Evolutionary conservation across 1,284 basidiomycete genomes (phyloP).

Genomic region (Schizophyllum commune): DNA sequence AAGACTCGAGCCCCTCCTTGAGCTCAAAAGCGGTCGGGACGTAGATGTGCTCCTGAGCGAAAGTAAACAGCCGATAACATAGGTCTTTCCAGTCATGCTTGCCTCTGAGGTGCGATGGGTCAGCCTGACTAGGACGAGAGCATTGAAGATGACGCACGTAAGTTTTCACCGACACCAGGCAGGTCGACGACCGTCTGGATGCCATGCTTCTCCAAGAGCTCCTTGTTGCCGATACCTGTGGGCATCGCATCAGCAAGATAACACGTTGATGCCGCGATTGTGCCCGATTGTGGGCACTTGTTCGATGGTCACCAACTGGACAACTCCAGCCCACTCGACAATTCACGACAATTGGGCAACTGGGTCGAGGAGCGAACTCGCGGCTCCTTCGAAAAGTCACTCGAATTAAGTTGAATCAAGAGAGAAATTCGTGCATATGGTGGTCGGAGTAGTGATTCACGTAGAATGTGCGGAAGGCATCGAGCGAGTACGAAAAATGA

Average conservation of each 20-base stretch:
- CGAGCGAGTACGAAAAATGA: not conserved
- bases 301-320: no score
- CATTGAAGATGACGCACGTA: not conserved
- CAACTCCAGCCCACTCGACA: no score
- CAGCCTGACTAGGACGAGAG: not conserved
- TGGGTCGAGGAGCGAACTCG: no score
- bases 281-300: no score
- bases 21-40: not conserved
- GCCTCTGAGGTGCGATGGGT: not conserved
- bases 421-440: constrained; percentile 3
- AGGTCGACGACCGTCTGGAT: constrained; percentile 26
- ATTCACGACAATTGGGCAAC: no score
- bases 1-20: not conserved
- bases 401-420: no score
- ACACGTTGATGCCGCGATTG: no score
- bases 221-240: not conserved
- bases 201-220: constrained; percentile 24
- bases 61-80: not conserved
- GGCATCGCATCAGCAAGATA: not conserved
- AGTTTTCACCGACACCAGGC: constrained; percentile 28
- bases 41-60: not conserved
- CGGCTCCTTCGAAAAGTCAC: no score
- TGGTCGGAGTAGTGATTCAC: constrained; percentile 11
- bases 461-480: constrained; percentile 5
- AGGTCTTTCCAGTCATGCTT: not conserved